A percentile compares a stretch with the other conserved stretches of the same genome.
phyloP scores from a whole-genome alignment of 345 rosid genomes.

The Brassica cretica region DNA sequence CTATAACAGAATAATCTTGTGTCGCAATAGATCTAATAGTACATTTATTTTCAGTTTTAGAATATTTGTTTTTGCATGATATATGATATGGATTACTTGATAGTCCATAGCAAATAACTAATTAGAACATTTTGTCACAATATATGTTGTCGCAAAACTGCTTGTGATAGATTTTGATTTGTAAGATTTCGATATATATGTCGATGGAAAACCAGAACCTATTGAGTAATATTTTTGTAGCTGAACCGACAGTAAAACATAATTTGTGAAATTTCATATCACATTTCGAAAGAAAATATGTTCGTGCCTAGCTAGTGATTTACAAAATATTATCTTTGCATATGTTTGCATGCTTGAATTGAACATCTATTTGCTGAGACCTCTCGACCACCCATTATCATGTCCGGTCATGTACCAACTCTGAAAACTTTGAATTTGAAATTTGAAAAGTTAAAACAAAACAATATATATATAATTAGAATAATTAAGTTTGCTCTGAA shows the following conservation, averaged over 20 bases:
- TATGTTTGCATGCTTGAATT: constrained; percentile 19
- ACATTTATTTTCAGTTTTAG: not conserved
- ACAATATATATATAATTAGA: not conserved
- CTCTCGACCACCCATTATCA: constrained; percentile 18
- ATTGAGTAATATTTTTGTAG: not conserved
- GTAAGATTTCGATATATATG: not conserved
- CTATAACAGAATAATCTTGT: constrained; percentile 14
- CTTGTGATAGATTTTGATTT: not conserved
- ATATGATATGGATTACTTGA: not conserved
- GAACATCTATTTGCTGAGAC: constrained; percentile 6
- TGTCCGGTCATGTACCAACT: not conserved
- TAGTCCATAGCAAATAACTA: constrained; percentile 3
- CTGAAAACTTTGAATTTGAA: not conserved
- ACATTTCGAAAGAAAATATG: not conserved
- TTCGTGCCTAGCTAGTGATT: constrained; percentile 10
- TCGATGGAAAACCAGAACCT: not conserved
- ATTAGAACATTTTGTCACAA: not conserved
- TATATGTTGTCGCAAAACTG: not conserved
- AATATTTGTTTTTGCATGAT: not conserved
- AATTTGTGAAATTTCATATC: constrained; percentile 1
- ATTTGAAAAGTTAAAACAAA: not conserved
- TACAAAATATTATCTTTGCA: constrained; percentile 20
- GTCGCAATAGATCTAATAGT: not conserved
- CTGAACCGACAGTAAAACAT: not conserved
- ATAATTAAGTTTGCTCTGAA: not conserved